Base-by-base conservation (phyloP, 768 basidiomycete species). In the Rhodotorula kratochvilovae region DNA sequence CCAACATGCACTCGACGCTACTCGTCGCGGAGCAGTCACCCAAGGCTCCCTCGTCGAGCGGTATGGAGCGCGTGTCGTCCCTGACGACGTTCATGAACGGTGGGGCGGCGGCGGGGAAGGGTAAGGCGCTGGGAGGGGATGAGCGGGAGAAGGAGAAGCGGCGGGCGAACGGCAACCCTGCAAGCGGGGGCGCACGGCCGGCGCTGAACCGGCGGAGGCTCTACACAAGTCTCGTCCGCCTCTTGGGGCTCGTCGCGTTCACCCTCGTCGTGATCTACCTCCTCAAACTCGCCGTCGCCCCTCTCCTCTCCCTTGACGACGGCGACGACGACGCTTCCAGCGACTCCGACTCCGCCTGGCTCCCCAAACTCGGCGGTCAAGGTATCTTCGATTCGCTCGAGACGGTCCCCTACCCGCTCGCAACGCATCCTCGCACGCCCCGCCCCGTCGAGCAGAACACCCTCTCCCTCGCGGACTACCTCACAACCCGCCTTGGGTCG, bases 401-500 rank as follows among this genome's bases (percentile, higher is more conserved):
- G 33, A 68, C 62, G 21, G 61, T 68, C 3, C 67, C 67, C 8
- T 58, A 58, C 46, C 39, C 61, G 1, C 4, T 29, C 31, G 11
- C 8, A 12, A 58, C 67, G n/a, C 67, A 68, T 36, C 67, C 67
- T 3, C 61, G 67, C 19, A 63, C 61, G 2, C 67, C 67, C 1
- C 13, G 46, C 3, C 2, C 29, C 4, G 5, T 4, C 4, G 46
- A 68, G 27, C 3, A 29, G 19, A 5, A 25, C 42, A 46, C 33
- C 27, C 39, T 62, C 60, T 2, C 61, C 15, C 29, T 68, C 39
- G n/a, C 67, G 17, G 61, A 58, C 27, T 68, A 68, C 56, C 61
- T 68, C 67, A 35, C 45, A 31, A 68, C 67, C 35, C 67, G 67
- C 17, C 67, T 68, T 55, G 67, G 67, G 6, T 58, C 56, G 29